Evolutionary conservation across 225 moss, liverwort and hornwort genomes (phyloP), one percentile per base, ranked within the genome.

Genomic region (Lunularia cruciata): DNA sequence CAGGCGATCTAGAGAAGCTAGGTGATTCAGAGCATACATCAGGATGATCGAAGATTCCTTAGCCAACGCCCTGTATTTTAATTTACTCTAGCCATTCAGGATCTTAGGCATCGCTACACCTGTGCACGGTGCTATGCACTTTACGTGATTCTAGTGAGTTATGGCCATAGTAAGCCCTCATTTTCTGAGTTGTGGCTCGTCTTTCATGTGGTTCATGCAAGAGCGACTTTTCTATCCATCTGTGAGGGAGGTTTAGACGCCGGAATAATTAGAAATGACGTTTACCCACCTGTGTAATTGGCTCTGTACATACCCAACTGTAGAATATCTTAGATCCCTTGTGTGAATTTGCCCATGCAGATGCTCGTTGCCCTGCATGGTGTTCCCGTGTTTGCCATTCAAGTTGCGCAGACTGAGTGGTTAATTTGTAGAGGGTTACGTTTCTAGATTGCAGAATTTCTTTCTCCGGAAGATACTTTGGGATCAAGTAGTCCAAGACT

Each of bases 351-450:
- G 66, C 57, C 42, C 61, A 68, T 79, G 79, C 79, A 79, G 79
- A 71, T 79, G 66, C 67, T 75, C 61, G 79, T 67, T 72, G 71
- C 66, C 75, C 66, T 79, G 79, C 68, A 75, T 79, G 75, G 67
- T 79, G 67, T 79, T 79, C 38, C 75, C 79, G 71, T 79, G 79
- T 68, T 68, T 79, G 79, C 79, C 75, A 39, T 79, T 79, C 75
- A 79, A 72, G 75, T 72, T 79, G 75, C 79, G 75, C 67, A 79
- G 72, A 75, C 67, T 75, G 63, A 46, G 46, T 62, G 79, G 75
- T 67, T 72, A 71, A 79, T 22, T 60, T 68, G 47, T 67, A 51
- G n/a, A n/a, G n/a, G n/a, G n/a, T n/a, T n/a, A n/a, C n/a, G n/a
- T n/a, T n/a, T n/a, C n/a, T n/a, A n/a, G n/a, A n/a, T n/a, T n/a